Conservation (phyloP, 306 rosid species). For the Leucaena leucocephala region DNA sequence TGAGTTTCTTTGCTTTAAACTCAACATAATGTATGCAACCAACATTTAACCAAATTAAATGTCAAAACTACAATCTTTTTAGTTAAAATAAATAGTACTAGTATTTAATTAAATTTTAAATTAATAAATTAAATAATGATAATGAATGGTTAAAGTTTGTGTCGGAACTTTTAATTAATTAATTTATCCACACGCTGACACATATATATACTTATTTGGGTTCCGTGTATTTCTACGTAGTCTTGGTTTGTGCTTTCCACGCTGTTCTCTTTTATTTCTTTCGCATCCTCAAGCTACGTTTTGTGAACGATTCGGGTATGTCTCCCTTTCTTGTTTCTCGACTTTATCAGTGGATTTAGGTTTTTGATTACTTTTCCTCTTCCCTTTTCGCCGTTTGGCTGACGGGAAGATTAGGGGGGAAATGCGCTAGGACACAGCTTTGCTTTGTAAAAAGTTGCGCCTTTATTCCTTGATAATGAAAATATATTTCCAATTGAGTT, state of each 20-base stretch:
- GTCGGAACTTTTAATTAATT: too few relatives aligned
- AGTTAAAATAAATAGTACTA: too few relatives aligned
- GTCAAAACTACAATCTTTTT: too few relatives aligned
- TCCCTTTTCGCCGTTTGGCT: background rate
- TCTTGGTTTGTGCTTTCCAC: background rate
- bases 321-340: background rate
- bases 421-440: background rate
- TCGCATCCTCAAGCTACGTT: constrained; percentile 13
- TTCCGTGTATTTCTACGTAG: too few relatives aligned
- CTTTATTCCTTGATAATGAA: background rate
- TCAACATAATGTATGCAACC: too few relatives aligned
- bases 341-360: background rate
- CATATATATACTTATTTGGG: too few relatives aligned
- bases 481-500: background rate
- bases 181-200: too few relatives aligned
- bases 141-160: too few relatives aligned
- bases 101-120: too few relatives aligned
- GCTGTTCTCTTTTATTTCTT: background rate
- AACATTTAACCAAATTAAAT: too few relatives aligned
- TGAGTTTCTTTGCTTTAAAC: too few relatives aligned
- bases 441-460: background rate
- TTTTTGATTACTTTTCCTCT: background rate
- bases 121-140: too few relatives aligned
- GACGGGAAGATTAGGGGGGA: background rate
- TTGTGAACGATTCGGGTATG: constrained; percentile 13